A percentile compares a stretch with the other conserved stretches of the same genome.
Evolutionary conservation across 1,284 basidiomycete genomes (phyloP).

Genomic region (Tilletia setariae): DNA sequence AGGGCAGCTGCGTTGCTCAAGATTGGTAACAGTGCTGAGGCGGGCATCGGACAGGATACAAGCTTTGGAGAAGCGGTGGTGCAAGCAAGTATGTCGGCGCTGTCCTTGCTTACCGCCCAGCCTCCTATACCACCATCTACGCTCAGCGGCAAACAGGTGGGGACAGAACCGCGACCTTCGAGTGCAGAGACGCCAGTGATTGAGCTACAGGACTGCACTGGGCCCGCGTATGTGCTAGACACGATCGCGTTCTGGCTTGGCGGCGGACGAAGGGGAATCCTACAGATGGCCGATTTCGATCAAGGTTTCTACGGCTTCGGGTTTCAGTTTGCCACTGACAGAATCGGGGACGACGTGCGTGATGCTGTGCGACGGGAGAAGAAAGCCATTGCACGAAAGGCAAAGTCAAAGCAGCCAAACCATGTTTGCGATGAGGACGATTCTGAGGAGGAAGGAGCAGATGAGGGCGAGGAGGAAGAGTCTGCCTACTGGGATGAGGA

Average conservation of each 20-base stretch:
- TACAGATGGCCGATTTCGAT: not conserved
- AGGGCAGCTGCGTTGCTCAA: slow-evolving; percentile 11
- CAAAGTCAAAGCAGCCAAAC: not conserved
- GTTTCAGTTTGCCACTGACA: not conserved
- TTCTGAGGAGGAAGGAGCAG: slow-evolving; percentile 24
- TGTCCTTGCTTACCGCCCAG: not conserved
- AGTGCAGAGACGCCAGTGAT: not conserved
- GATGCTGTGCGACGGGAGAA: not conserved
- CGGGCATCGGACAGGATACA: not conserved
- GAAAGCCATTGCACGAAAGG: too few species aligned
- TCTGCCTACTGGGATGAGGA: slow-evolving; percentile 40
- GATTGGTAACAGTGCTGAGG: not conserved
- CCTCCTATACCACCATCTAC: not conserved
- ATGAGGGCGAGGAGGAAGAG: slow-evolving; percentile 22
- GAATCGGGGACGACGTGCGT: not conserved
- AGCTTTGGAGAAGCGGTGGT: slow-evolving; percentile 5
- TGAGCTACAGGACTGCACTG: not conserved
- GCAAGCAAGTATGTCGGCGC: not conserved
- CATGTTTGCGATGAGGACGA: slow-evolving; percentile 29
- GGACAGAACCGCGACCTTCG: not conserved
- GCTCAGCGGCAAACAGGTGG: too few species aligned
- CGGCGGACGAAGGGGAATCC: not conserved
- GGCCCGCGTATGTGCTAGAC: not conserved
- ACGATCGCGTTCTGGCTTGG: slow-evolving; percentile 2
- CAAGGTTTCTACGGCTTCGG: not conserved